A percentile compares a stretch with the other conserved stretches of the same genome.
Evolutionary conservation across 2,329 filamentous ascomycete species (phyloP).

Genomic region (Decorospora gaudefroyi): DNA sequence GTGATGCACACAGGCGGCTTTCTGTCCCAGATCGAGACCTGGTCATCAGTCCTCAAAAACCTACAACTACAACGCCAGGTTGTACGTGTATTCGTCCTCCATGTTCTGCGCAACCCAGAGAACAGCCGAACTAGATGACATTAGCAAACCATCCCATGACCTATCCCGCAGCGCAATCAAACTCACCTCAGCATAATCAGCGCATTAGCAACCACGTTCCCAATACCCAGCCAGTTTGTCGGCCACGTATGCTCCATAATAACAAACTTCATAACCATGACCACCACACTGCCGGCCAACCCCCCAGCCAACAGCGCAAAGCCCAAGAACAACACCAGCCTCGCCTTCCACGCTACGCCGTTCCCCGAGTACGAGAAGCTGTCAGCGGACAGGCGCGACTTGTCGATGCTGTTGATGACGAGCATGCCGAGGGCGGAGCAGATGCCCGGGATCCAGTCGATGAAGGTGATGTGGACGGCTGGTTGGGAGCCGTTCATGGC

Average conservation of each 20-base stretch:
- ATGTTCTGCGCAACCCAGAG: conserved; percentile 74
- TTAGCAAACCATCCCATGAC: conserved; percentile 23
- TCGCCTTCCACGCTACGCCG: conserved; percentile 71
- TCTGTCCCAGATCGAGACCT: too few relatives aligned
- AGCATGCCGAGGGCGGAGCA: conserved; percentile 72
- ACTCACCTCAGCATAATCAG: conserved; percentile 69
- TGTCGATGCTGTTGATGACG: conserved; percentile 73
- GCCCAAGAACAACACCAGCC: conserved; percentile 69
- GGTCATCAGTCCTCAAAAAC: accelerated
- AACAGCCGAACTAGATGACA: conserved; percentile 59
- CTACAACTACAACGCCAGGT: conserved; percentile 60
- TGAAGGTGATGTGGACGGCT: conserved; percentile 66
- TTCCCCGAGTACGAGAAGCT: conserved; percentile 67
- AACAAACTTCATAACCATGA: conserved; percentile 70
- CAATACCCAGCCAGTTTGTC: conserved; percentile 69
- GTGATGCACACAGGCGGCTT: not conserved
- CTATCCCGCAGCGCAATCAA: not conserved
- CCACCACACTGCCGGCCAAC: conserved; percentile 67
- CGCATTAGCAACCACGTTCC: conserved; percentile 67
- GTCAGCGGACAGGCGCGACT: conserved; percentile 66
- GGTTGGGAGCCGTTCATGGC: conserved; percentile 61
- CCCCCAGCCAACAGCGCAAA: conserved; percentile 72
- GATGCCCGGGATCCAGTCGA: conserved; percentile 74
- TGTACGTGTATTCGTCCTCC: conserved; percentile 74
- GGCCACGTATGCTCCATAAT: conserved; percentile 63